phyloP scores from a whole-genome alignment of 495 filamentous ascomycete species.

The Podospora tetraspora region DNA sequence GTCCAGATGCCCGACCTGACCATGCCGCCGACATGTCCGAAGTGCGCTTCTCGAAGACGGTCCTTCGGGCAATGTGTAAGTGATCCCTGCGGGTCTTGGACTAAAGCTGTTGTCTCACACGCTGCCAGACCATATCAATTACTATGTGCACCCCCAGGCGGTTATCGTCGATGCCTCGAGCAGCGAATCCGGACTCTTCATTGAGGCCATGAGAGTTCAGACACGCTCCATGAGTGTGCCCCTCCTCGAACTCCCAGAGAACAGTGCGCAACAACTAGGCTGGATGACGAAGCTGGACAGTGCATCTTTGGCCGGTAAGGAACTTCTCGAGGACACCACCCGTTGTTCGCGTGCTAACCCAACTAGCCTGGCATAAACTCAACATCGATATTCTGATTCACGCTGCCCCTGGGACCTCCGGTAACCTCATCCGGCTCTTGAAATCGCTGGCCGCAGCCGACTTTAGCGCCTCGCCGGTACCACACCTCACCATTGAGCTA shows the following conservation, averaged over 20 bases:
- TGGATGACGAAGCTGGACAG: conserved; percentile 77
- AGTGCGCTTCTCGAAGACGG: conserved; percentile 42
- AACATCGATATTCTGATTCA: conserved; percentile 73
- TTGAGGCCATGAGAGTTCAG: conserved; percentile 45
- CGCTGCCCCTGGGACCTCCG: conserved; percentile 59
- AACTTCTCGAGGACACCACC: background rate
- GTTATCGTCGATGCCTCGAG: conserved; percentile 48
- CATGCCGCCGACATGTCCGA: conserved; percentile 45
- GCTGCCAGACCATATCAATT: conserved; percentile 42
- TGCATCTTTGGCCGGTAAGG: conserved; percentile 59
- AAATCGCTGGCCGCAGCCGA: conserved; percentile 68
- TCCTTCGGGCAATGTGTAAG: conserved; percentile 40
- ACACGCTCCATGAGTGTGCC: conserved; percentile 39
- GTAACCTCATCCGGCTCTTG: conserved; percentile 66
- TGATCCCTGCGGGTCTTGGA: conserved; percentile 2
- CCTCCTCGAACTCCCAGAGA: conserved; percentile 62
- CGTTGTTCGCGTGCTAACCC: conserved; percentile 13
- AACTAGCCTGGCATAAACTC: conserved; percentile 66
- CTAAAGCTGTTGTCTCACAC: conserved; percentile 6
- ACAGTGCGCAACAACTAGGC: conserved; percentile 53
- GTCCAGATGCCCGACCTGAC: conserved; percentile 52
- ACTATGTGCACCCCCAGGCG: conserved; percentile 54
- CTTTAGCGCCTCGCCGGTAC: conserved; percentile 57
- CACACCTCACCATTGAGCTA: conserved; percentile 75
- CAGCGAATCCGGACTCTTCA: conserved; percentile 51